Percentiles rank a stretch among this genome's conserved stretches.
These are phyloP conservation scores for Diaporthe sp. DNA, from an alignment of 2,329 filamentous ascomycete genomes.

Conservation along the genomic window DNA sequence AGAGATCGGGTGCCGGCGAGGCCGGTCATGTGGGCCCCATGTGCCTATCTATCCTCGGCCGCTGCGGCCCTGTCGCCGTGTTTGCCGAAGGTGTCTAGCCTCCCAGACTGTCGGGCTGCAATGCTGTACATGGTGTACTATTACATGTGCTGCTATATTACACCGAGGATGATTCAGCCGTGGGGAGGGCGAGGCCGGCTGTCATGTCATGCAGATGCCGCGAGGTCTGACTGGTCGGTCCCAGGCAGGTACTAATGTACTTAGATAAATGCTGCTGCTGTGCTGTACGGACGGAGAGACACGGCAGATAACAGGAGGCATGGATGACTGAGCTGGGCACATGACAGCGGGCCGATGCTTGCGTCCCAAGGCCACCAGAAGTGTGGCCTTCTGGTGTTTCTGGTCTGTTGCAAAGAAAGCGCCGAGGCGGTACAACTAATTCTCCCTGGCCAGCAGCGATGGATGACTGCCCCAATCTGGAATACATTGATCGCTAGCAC, in stretches of 20 bases:
- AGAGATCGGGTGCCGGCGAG: conserved; percentile 16
- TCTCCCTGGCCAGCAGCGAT: neutral
- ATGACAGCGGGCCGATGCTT: conserved; percentile 14
- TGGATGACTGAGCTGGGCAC: conserved; percentile 10
- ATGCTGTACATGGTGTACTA: neutral
- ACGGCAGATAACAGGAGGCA: conserved; percentile 7
- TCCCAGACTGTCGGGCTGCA: conserved; percentile 30
- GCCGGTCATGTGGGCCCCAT: conserved; percentile 8
- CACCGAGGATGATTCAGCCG: neutral
- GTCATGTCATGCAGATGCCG: conserved; percentile 2
- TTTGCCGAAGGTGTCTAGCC: conserved; percentile 8
- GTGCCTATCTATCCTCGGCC: conserved; percentile 18
- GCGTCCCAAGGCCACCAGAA: conserved; percentile 23
- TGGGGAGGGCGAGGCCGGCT: neutral
- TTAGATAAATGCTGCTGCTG: neutral
- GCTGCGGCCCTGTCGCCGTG: conserved; percentile 13
- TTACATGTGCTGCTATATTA: conserved; percentile 10
- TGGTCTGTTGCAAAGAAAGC: neutral
- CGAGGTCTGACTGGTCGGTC: neutral
- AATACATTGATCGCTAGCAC: conserved; percentile 17
- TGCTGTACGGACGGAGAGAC: neutral
- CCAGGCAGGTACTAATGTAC: neutral
- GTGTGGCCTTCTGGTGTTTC: conserved; percentile 25
- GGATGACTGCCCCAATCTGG: conserved; percentile 4
- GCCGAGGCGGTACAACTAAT: conserved; percentile 18